A percentile compares a stretch with the other conserved stretches of the same genome.
Conservation (phyloP, 805 yeast species). For the Maudiozyma pseudohumilis region DNA sequence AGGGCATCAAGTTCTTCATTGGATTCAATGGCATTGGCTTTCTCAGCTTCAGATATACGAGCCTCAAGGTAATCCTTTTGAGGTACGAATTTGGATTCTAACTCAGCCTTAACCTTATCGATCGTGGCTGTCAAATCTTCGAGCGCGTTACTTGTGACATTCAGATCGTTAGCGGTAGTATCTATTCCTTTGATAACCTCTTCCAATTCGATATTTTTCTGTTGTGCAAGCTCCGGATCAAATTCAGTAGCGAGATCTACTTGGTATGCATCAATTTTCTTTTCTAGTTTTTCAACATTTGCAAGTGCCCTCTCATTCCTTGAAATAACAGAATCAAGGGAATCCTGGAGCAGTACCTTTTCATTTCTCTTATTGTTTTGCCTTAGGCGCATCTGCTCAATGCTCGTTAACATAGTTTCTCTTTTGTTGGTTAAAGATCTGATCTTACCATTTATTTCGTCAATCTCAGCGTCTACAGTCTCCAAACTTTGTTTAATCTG, state of each 20-base stretch:
- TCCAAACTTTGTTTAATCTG: slow-evolving; percentile 33
- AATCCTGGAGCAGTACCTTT: slow-evolving; percentile 36
- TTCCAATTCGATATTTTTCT: slow-evolving; percentile 40
- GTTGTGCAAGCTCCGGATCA: slow-evolving; percentile 38
- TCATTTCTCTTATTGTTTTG: slow-evolving; percentile 35
- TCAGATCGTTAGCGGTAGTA: slow-evolving; percentile 38
- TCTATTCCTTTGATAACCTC: slow-evolving; percentile 32
- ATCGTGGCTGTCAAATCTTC: slow-evolving; percentile 16
- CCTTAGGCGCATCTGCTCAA: slow-evolving; percentile 37
- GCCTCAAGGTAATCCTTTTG: slow-evolving; percentile 34
- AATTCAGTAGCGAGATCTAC: slow-evolving; percentile 48
- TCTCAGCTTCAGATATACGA: slow-evolving; percentile 12
- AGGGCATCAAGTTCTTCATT: slow-evolving; percentile 20
- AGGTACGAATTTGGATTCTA: slow-evolving; percentile 49
- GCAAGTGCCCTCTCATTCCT: slow-evolving; percentile 30
- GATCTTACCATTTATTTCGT: slow-evolving; percentile 38
- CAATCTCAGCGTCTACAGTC: slow-evolving; percentile 43
- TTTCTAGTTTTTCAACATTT: slow-evolving; percentile 28
- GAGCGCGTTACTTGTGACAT: slow-evolving; percentile 23
- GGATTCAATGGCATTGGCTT: slow-evolving; percentile 8
- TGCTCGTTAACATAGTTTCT: slow-evolving; percentile 35
- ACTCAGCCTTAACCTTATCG: slow-evolving; percentile 40
- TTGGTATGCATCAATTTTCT: slow-evolving; percentile 35
- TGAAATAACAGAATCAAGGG: slow-evolving; percentile 28
- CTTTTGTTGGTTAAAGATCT: slow-evolving; percentile 28